Conservation (phyloP, 345 rosid species). For the Eucalyptus dawsonii region DNA sequence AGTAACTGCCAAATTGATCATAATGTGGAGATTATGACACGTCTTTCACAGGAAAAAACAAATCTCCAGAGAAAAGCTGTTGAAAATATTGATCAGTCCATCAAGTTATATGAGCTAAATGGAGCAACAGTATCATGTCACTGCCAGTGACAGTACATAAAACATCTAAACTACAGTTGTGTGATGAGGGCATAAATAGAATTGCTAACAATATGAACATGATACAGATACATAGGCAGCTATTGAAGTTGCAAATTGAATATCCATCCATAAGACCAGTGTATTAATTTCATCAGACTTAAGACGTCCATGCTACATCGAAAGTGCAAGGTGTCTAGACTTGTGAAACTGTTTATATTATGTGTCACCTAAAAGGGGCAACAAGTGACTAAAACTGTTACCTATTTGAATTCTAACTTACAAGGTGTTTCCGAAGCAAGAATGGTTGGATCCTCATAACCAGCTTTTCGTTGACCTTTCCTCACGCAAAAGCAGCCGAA, state of each 20-base stretch:
- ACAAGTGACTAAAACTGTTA: neutral
- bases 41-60: neutral
- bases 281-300: neutral
- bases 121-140: neutral
- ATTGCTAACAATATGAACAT: neutral
- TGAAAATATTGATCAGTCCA: neutral
- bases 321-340: neutral
- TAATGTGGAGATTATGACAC: neutral
- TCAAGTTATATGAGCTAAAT: neutral
- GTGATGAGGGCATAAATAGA: neutral
- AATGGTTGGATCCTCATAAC: slow-evolving; percentile 30
- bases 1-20: slow-evolving; percentile 28
- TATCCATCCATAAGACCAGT: neutral
- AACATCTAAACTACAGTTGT: neutral
- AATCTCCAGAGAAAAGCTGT: neutral
- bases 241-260: neutral
- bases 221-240: neutral
- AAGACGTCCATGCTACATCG: neutral
- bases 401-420: slow-evolving; percentile 20
- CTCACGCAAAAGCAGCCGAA: slow-evolving; percentile 33
- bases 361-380: neutral
- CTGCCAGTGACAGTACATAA: neutral
- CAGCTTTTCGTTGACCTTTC: slow-evolving; percentile 10
- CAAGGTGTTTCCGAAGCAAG: slow-evolving; percentile 82
- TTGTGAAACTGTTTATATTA: neutral